Evolutionary conservation across 192 early-diverging fungal species (phyloP), one percentile per base, ranked within the genome.

Genomic region (Diversispora eburnea): DNA sequence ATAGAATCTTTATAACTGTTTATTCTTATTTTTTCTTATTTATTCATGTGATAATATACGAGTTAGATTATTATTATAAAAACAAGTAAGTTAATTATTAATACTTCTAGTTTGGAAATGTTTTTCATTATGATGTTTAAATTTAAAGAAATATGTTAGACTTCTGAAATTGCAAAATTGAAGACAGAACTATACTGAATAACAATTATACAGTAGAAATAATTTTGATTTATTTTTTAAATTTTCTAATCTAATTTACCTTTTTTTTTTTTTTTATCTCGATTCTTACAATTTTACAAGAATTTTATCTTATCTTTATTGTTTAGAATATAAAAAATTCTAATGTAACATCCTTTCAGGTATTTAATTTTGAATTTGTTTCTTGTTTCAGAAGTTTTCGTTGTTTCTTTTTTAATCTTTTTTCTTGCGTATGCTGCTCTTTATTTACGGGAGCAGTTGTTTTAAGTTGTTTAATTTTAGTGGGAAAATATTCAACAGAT

Each of bases 141-240:
- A 22, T 57, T 61, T 33, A 25, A 59, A 59, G 22, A 62, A 15
- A 62, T 62, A 62, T 62, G 60, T 62, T 62, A 62, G 60, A 62
- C 60, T 62, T 62, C 60, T 62, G 60, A 62, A 41, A 58, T 8
- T 33, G 9, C 25, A 33, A 33, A 33, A 58, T 58, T 58, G 57
- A 62, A 42, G 39, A 62, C 0, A 43, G 41, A 62, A 62, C 7
- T 60, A 60, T 22, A 25, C 58, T 60, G 58, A 60, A 33, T 33
- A 33, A 33, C 25, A 33, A 33, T 33, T 33, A 2, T 1, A 33
- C 25, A 33, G 2, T 33, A 33, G 2, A 33, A 33, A 33, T 33
- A 33, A 33, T 33, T 33, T 33, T 33, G 25, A 33, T 33, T 33
- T 33, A 33, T 33, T 33, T 33, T 33, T 33, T 33, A 33, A 33